Conservation (phyloP, 768 basidiomycete genomes). For the Suillus brevipes region DNA sequence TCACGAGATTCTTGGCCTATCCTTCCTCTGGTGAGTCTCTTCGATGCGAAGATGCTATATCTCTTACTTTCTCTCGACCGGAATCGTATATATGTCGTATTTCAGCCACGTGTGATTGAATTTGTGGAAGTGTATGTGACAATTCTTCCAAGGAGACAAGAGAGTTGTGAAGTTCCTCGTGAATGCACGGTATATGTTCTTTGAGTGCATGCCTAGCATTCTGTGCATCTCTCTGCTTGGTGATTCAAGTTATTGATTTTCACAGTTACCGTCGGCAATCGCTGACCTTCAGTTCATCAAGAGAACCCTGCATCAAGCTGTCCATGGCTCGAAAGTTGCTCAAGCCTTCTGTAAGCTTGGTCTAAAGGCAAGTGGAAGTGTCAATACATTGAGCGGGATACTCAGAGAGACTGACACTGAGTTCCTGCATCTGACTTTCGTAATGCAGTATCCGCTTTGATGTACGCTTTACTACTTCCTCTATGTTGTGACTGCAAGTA, state of each 20-base stretch:
- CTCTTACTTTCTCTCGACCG: slow-evolving; percentile 61
- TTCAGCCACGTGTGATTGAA: slow-evolving; percentile 59
- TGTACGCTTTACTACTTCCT: slow-evolving; percentile 45
- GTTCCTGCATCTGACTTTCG: slow-evolving; percentile 59
- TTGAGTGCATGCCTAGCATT: slow-evolving; percentile 59
- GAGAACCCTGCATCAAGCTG: slow-evolving; percentile 63
- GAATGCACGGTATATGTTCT: slow-evolving; percentile 63
- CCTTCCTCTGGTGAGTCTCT: not conserved
- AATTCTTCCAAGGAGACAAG: slow-evolving; percentile 58
- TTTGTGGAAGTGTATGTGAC: slow-evolving; percentile 57
- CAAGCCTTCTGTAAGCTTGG: slow-evolving; percentile 65
- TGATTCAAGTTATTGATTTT: not conserved
- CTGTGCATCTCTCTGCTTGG: slow-evolving; percentile 51
- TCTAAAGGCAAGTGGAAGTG: slow-evolving; percentile 36
- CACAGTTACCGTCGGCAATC: not conserved
- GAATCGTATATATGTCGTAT: slow-evolving; percentile 71
- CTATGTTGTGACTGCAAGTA: slow-evolving; percentile 28
- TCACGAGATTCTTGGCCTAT: slow-evolving; percentile 66
- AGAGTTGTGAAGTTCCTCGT: slow-evolving; percentile 60
- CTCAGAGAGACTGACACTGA: slow-evolving; percentile 44
- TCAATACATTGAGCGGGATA: not conserved
- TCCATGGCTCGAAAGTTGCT: slow-evolving; percentile 78
- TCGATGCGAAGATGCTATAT: not conserved
- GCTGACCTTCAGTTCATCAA: slow-evolving; percentile 58
- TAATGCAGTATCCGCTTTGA: slow-evolving; percentile 49